These are phyloP conservation scores for Ganoderma resinaceum DNA, from an alignment of 1,284 basidiomycete species.

Conservation along the genomic window DNA sequence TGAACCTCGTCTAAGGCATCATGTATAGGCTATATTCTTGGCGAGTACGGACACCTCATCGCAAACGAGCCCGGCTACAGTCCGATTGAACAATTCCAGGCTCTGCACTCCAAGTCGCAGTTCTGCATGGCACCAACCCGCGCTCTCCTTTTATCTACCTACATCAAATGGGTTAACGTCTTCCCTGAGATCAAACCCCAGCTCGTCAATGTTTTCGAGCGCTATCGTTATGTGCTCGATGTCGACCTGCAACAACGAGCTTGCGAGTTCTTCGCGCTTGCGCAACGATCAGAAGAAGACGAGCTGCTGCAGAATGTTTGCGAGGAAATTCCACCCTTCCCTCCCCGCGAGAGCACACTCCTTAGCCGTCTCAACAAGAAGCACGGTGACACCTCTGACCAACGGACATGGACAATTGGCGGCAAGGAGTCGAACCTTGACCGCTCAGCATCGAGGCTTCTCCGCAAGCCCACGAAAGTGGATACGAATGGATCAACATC, in stretches of 20 bases:
- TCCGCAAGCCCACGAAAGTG: constrained; percentile 46
- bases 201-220: constrained; percentile 93
- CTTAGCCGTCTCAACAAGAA: constrained; percentile 88
- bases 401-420: constrained; percentile 95
- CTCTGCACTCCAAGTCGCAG: constrained; percentile 94
- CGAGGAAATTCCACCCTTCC: constrained; percentile 99
- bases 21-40: constrained; percentile 89
- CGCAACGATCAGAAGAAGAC: constrained; percentile 85
- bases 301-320: constrained; percentile 94
- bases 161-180: constrained; percentile 99
- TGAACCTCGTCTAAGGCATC: constrained; percentile 15
- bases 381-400: constrained; percentile 90
- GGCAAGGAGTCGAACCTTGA: constrained; percentile 92
- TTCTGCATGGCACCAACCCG: constrained; percentile 94
- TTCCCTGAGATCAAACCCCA: constrained; percentile 99
- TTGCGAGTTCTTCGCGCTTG: constrained; percentile 93
- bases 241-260: constrained; percentile 98
- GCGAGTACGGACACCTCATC: constrained; percentile 97
- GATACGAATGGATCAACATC: constrained; percentile 35
- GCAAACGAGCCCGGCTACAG: constrained; percentile 95
- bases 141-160: constrained; percentile 93
- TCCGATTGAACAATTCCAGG: constrained; percentile 94
- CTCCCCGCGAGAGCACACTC: constrained; percentile 91
- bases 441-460: constrained; percentile 61
- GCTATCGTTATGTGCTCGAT: constrained; percentile 98